phyloP scores from a whole-genome alignment of 2,329 filamentous ascomycete genomes.

The Eurotiales sp. region DNA sequence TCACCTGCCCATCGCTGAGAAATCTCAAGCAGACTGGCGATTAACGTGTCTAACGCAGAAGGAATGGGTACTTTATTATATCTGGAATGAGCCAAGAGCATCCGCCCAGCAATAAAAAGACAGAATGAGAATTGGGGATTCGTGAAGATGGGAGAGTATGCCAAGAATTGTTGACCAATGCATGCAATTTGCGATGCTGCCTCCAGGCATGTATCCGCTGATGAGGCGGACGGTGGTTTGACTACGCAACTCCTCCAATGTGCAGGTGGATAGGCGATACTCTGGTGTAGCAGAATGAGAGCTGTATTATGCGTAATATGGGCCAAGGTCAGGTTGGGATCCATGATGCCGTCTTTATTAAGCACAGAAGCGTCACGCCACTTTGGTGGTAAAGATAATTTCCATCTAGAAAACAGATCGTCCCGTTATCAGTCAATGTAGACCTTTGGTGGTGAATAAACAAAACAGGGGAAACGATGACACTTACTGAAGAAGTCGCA shows the following conservation, averaged over 20 bases:
- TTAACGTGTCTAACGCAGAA: conserved; percentile 20
- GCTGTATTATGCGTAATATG: conserved; percentile 50
- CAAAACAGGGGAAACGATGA: too few relatives aligned
- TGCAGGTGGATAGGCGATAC: conserved; percentile 43
- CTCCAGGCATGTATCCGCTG: conserved; percentile 47
- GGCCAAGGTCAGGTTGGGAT: conserved; percentile 49
- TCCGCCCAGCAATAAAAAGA: conserved; percentile 34
- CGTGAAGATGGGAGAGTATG: conserved; percentile 25
- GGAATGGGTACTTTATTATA: conserved; percentile 16
- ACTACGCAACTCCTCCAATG: conserved; percentile 28
- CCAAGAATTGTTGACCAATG: conserved; percentile 47
- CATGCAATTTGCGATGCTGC: conserved; percentile 46
- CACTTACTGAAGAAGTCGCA: conserved; percentile 30
- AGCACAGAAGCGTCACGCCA: conserved; percentile 37
- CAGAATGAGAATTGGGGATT: conserved; percentile 45
- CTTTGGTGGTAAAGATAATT: conserved; percentile 42
- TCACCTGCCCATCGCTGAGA: conserved; percentile 18
- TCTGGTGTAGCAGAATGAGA: conserved; percentile 49
- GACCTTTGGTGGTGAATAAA: too few relatives aligned
- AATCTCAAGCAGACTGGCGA: conserved; percentile 23
- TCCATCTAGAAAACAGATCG: too few relatives aligned
- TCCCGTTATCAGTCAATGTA: too few relatives aligned
- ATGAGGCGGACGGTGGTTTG: conserved; percentile 43
- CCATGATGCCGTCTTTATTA: conserved; percentile 32
- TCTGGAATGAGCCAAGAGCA: conserved; percentile 14